Evolutionary conservation across 139 green algal species (phyloP), one percentile per base, ranked within the genome.

Genomic region (Tetradesmus lagerheimii): DNA sequence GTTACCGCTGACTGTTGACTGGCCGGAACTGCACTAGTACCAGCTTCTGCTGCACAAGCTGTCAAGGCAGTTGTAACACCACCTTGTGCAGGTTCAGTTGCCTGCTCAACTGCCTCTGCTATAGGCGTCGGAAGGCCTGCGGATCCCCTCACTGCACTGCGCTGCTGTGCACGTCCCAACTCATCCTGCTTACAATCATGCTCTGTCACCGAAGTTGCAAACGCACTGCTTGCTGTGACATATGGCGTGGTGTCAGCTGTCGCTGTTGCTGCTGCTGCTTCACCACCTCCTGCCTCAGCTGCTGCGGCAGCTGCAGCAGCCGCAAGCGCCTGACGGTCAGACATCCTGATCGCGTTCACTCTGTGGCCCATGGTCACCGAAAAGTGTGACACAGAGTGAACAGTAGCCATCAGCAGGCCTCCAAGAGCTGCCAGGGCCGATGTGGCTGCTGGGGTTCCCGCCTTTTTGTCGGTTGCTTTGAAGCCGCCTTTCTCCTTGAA

Each of bases 401-500:
- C n/a, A 41, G 67, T 37, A 11, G n/a, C 67, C 29, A 78, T 27
- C n/a, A 78, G 67, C 67, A 39, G 2, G 67, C 31, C n/a, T 78
- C 9, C 20, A 1, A 39, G 67, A 23, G 67, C n/a, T 78, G 12
- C 67, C n/a, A 78, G 67, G 27, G 67, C n/a, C 16, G 67, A 27
- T 39, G 67, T 29, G 27, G 67, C 67, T 74, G 62, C 14, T 20
- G 67, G 29, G 67, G 67, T 78, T n/a, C 67, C 57, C 31, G 57
- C 57, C 57, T 41, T 37, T n/a, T 78, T 37, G 67, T 37, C n/a
- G 39, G 67, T 37, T 39, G 67, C 67, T 20, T 90, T 90, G 76
- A 90, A 90, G 35, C 77, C 87, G 16, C 57, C 80, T 31, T 84
- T 88, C 9, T n/a, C 50, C 35, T 90, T 90, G 31, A 90, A 64